Base-by-base conservation (phyloP, 2,329 filamentous ascomycete species). In the Delphinella strobiligena region DNA sequence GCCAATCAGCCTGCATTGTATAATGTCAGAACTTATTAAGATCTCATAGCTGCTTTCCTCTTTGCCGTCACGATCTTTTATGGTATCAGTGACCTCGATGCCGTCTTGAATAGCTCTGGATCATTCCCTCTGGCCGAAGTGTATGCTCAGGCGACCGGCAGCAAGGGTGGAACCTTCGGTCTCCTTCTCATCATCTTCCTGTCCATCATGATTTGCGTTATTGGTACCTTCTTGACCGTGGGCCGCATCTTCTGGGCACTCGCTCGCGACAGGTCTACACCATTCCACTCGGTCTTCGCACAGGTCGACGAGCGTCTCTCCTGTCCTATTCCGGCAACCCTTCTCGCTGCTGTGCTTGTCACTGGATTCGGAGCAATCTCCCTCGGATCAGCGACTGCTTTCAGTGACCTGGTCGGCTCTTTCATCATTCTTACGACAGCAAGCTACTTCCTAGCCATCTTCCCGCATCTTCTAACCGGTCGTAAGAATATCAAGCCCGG, bases 221-320 rank as follows among this genome's bases (percentile, higher is more conserved):
- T 70, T 17, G 67, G 67, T 9, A 75, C 73, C 2, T 55, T 72
- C 22, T 55, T 75, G 29, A 77, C 71, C 31, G 58, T 47, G 4
- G 51, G 54, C n/a, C 52, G 57, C 15, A 48, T 53, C 56, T 70
- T 66, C 55, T 74, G 71, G 71, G 63, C 67, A 1, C 56, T 74
- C 14, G 71, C 74, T 29, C 69, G 75, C 22, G 75, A 80, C 52
- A 68, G 71, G 30, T 75, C 75, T 2, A 75, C 75, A 2, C 75
- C 75, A 0, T 71, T 76, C 50, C 63, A 68, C 1, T 41, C 50
- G 9, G 60, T 72, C 55, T 70, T 78, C 43, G 61, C 66, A n/a
- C 55, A 51, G 14, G 73, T 80, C 47, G 68, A 71, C 52, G 61
- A 65, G 45, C 57, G 47, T 1, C 66, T 75, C 41, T 72, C 73